Percentiles rank a stretch among this genome's conserved stretches.
These are phyloP conservation scores for Sclerotinia spermophila DNA, from an alignment of 2,329 filamentous ascomycete genomes.

Conservation along the genomic window DNA sequence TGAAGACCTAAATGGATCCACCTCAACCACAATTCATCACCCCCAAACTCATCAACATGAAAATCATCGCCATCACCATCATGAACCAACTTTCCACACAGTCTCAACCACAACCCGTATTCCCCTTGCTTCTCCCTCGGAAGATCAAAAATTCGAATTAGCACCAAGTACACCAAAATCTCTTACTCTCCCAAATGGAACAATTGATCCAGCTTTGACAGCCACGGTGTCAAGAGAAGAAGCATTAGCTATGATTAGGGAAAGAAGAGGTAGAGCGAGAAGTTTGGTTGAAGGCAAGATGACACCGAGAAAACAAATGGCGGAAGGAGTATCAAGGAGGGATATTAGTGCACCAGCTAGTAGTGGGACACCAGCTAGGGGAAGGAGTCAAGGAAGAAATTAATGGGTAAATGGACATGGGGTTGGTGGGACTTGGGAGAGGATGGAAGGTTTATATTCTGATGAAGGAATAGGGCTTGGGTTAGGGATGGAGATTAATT, in stretches of 20 bases:
- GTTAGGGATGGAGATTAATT: background rate
- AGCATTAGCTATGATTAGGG: constrained; percentile 70
- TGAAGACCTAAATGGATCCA: constrained; percentile 28
- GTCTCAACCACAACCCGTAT: constrained; percentile 37
- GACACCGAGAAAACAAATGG: constrained; percentile 51
- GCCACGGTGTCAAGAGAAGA: constrained; percentile 69
- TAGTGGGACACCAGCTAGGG: constrained; percentile 28
- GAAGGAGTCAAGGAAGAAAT: constrained; percentile 20
- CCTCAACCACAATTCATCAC: constrained; percentile 30
- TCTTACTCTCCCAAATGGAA: constrained; percentile 21
- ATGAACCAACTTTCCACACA: constrained; percentile 32
- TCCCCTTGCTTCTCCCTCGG: constrained; percentile 33
- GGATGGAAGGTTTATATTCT: background rate
- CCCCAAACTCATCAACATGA: constrained; percentile 30
- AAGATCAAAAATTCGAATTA: background rate
- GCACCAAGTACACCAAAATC: constrained; percentile 20
- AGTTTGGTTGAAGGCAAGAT: constrained; percentile 62
- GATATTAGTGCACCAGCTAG: constrained; percentile 36
- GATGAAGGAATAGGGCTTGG: background rate
- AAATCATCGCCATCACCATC: constrained; percentile 31
- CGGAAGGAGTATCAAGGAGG: constrained; percentile 29
- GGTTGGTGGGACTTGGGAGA: background rate
- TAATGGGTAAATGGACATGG: background rate
- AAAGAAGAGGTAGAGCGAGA: constrained; percentile 66
- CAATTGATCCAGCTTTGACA: constrained; percentile 52